A percentile compares a stretch with the other conserved stretches of the same genome.
These are phyloP conservation scores for Fraxinus americana DNA, from an alignment of 257 asterid genomes.

Conservation along the genomic window DNA sequence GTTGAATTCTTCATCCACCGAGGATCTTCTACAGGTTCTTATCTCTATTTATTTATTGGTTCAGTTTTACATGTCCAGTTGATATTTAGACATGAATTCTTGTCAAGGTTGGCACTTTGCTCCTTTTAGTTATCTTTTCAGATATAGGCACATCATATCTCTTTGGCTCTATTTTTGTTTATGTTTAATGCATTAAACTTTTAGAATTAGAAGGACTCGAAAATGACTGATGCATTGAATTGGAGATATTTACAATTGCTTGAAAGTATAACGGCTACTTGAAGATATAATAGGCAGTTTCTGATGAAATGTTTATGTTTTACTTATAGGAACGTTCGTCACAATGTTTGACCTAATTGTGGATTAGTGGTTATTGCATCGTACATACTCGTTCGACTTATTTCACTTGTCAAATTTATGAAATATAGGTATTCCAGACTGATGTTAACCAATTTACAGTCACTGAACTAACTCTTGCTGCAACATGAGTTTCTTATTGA, in stretches of 20 bases:
- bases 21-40: slow-evolving; percentile 78
- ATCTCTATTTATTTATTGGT: not conserved
- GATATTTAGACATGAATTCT: not conserved
- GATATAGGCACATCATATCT: not conserved
- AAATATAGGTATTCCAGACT: not conserved
- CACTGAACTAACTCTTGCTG: not conserved
- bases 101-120: not conserved
- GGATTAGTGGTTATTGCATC: not conserved
- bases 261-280: not conserved
- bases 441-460: not conserved
- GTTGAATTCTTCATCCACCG: slow-evolving; percentile 56
- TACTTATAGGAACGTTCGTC: not conserved
- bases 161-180: not conserved
- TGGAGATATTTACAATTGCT: not conserved
- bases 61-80: not conserved
- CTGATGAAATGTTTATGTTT: not conserved
- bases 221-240: not conserved
- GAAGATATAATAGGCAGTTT: not conserved
- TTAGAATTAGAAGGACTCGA: not conserved
- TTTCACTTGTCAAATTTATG: not conserved
- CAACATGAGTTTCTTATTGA: not conserved
- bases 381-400: not conserved
- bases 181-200: not conserved
- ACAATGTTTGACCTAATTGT: not conserved
- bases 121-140: not conserved